Percentiles rank a stretch among this genome's conserved stretches.
These are phyloP conservation scores for Ramicandelaber brevisporus DNA, from an alignment of 192 early-diverging fungal species.

Conservation along the genomic window DNA sequence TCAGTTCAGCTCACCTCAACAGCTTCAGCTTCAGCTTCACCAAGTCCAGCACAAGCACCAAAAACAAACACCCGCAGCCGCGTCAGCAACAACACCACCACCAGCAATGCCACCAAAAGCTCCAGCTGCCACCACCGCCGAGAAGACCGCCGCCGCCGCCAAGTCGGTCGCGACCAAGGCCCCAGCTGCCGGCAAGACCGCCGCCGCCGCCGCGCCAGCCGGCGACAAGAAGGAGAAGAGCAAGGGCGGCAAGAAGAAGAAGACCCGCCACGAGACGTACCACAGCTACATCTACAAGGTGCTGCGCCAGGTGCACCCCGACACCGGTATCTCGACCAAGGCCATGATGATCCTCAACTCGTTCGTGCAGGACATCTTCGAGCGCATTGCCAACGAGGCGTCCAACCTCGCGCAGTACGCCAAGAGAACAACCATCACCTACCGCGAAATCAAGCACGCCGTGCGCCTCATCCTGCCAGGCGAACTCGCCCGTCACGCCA, in stretches of 20 bases:
- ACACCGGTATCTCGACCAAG: constrained; percentile 92
- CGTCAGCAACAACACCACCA: too few relatives aligned
- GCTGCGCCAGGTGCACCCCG: constrained; percentile 90
- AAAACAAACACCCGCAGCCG: too few relatives aligned
- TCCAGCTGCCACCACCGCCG: too few relatives aligned
- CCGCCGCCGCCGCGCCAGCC: too few relatives aligned
- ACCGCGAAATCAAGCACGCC: constrained; percentile 75
- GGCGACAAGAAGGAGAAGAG: constrained; percentile 26
- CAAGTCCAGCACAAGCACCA: too few relatives aligned
- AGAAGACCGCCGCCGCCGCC: too few relatives aligned
- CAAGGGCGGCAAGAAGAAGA: too few relatives aligned
- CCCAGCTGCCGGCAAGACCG: too few relatives aligned
- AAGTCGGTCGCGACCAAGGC: too few relatives aligned
- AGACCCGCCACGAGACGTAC: constrained; percentile 71
- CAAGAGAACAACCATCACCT: constrained; percentile 89
- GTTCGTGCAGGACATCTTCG: constrained; percentile 93
- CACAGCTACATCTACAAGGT: constrained; percentile 94
- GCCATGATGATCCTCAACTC: constrained; percentile 95
- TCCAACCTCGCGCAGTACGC: constrained; percentile 76
- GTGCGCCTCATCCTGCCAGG: constrained; percentile 61
- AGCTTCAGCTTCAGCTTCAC: too few relatives aligned
- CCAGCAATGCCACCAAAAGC: too few relatives aligned
- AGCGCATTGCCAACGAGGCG: constrained; percentile 68
- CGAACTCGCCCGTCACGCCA: constrained; percentile 90
- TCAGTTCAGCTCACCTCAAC: too few relatives aligned